phyloP scores from a whole-genome alignment of 495 filamentous ascomycete species.

The Aspergillus ostianus region DNA sequence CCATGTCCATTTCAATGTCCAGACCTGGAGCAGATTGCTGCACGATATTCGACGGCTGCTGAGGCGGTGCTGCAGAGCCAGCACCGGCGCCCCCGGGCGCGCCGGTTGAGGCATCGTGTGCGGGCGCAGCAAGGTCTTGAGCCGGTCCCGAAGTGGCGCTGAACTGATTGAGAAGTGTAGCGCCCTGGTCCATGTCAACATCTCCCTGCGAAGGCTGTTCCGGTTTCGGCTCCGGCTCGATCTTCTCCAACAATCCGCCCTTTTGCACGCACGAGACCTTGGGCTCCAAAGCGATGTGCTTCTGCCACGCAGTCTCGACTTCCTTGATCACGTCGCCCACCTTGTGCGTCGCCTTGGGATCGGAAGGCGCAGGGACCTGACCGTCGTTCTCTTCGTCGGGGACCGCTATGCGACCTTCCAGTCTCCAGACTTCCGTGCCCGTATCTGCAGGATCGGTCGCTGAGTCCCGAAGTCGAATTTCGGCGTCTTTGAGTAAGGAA shows the following conservation, averaged over 20 bases:
- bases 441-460: constrained; percentile 49
- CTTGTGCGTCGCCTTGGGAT: constrained; percentile 48
- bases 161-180: constrained; percentile 61
- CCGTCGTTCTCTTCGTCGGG: constrained; percentile 51
- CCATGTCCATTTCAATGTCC: constrained; percentile 48
- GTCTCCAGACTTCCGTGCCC: constrained; percentile 59
- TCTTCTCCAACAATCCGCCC: constrained; percentile 66
- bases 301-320: constrained; percentile 55
- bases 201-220: constrained; percentile 53
- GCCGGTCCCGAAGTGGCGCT: constrained; percentile 39
- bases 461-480: constrained; percentile 53
- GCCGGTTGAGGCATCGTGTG: background rate
- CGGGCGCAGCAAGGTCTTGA: background rate
- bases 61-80: constrained; percentile 16
- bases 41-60: background rate
- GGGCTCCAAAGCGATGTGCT: constrained; percentile 55
- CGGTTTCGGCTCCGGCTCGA: constrained; percentile 46
- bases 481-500: constrained; percentile 60
- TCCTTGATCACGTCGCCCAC: constrained; percentile 61
- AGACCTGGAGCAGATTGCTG: constrained; percentile 6
- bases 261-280: constrained; percentile 67
- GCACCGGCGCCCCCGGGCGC: too few relatives aligned
- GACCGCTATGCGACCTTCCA: constrained; percentile 57
- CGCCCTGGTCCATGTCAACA: constrained; percentile 65
- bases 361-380: constrained; percentile 32